Conservation (phyloP, 169 alveolate species). For the Cryptosporidium canis region DNA sequence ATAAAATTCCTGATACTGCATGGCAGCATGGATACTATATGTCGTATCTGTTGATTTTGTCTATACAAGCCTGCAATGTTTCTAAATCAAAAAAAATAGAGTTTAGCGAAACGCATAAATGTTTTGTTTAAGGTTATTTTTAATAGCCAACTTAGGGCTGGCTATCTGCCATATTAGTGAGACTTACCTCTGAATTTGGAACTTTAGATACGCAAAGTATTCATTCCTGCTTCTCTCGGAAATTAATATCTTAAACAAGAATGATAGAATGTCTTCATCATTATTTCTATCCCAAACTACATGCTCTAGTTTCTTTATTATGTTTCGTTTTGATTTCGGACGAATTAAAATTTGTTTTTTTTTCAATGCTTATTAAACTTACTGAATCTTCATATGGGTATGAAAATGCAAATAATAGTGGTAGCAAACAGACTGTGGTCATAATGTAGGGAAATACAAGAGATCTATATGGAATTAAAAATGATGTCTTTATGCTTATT, state of each 20-base stretch:
- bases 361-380: background rate
- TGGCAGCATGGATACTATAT: constrained; percentile 16
- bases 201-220: background rate
- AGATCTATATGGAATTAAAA: background rate
- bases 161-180: background rate
- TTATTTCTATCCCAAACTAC: constrained; percentile 39
- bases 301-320: constrained; percentile 3
- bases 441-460: constrained; percentile 60
- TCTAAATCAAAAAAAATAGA: background rate
- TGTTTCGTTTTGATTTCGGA: too few relatives aligned
- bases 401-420: constrained; percentile 63
- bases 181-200: constrained; percentile 44
- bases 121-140: background rate
- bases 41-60: constrained; percentile 1
- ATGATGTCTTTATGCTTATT: constrained; percentile 19
- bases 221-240: constrained; percentile 21
- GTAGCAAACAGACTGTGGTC: constrained; percentile 25
- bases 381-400: constrained; percentile 70
- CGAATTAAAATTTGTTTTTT: too few relatives aligned
- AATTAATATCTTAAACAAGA: background rate
- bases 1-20: background rate
- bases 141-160: background rate
- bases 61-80: constrained; percentile 35
- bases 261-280: constrained; percentile 31
- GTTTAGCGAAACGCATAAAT: background rate